Base-by-base conservation (phyloP, 148 eudicot species). In the Euryodendron excelsum region DNA sequence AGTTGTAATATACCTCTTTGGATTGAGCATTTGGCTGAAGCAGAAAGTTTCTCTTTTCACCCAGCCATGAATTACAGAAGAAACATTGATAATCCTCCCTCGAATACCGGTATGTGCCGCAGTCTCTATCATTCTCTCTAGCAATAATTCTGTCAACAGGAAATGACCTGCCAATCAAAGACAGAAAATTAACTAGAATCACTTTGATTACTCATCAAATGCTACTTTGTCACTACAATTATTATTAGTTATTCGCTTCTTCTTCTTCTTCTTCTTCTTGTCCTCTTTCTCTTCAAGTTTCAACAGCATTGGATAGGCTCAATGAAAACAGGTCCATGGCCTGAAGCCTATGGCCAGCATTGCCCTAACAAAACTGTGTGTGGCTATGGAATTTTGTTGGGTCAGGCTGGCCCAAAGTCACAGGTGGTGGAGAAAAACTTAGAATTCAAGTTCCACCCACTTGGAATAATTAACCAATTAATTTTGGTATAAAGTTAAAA, bases 81-180 rank as follows among this genome's bases (percentile, higher is more conserved):
- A 88, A 66, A 95, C 89, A 83, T 93, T 95, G 61, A 95, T 87
- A 74, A 95, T 95, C 79, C 96, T 86, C 61, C 99, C 99, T 87
- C 90, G 71, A 60, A 94, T 84, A 23, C 94, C 87, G 1, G 80
- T 85, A 74, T 78, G 72, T 76, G 86, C 84, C 25, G 97, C 99
- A 48, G 99, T 95, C 80, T 93, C 94, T 80, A 93, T 88, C 97
- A 95, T 95, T 84, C 87, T 95, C 63, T 91, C 97, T 17, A 95
- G 47, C 80, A 95, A 83, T 83, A 95, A 36, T 56, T 95, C 97
- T 68, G 99, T 95, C 63, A 95, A 74, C 39, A 93, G 78, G 80
- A 93, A 95, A 86, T 91, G 99, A 20, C 99, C 99, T 95, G 91
- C 89, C 65, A 52, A n/a, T 8, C 3, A n/a, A 34, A 31, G 0